Evolutionary conservation across 2,329 filamentous ascomycete genomes (phyloP).

Genomic region (Sclerotinia spermophila): DNA sequence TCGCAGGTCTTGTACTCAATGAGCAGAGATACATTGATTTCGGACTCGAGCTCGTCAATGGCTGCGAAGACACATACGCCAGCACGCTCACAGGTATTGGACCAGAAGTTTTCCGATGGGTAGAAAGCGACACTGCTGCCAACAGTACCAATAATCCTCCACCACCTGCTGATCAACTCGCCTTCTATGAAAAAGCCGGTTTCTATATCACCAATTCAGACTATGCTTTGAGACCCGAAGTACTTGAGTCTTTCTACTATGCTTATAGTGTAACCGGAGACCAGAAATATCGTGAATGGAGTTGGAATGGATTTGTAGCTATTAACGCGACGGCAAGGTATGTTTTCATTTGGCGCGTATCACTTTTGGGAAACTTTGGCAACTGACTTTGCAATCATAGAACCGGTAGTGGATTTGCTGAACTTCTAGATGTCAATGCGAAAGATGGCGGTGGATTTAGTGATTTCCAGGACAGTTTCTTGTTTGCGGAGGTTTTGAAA

Average conservation of each 20-base stretch:
- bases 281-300: constrained; percentile 74
- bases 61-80: constrained; percentile 71
- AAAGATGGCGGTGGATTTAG: constrained; percentile 55
- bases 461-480: constrained; percentile 82
- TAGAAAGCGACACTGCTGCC: constrained; percentile 41
- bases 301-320: constrained; percentile 71
- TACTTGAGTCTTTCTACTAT: constrained; percentile 83
- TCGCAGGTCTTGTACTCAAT: constrained; percentile 69
- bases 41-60: constrained; percentile 66
- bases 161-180: constrained; percentile 44
- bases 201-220: constrained; percentile 62
- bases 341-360: neutral
- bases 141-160: constrained; percentile 42
- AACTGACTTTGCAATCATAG: constrained; percentile 31
- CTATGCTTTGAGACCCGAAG: constrained; percentile 75
- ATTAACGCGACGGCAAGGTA: constrained; percentile 57
- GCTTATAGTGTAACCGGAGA: constrained; percentile 78
- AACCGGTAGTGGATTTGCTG: constrained; percentile 63
- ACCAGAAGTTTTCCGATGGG: constrained; percentile 64
- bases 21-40: constrained; percentile 67
- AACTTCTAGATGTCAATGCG: constrained; percentile 63
- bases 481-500: constrained; percentile 85
- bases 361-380: neutral
- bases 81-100: constrained; percentile 69
- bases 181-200: constrained; percentile 63